Base-by-base conservation (phyloP, 331 rosid genomes). In the Acacia pycnantha region DNA sequence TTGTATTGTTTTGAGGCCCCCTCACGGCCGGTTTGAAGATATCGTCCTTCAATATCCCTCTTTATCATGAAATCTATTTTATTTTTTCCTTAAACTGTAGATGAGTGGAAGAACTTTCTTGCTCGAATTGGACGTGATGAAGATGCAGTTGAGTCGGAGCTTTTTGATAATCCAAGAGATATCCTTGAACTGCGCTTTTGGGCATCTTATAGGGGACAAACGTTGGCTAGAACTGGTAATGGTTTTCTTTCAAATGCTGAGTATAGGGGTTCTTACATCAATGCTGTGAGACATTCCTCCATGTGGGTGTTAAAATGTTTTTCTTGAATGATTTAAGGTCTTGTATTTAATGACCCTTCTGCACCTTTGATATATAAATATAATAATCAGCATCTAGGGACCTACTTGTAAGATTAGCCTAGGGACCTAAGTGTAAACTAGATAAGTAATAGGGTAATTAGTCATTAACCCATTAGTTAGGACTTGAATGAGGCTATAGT, bases 121-220 rank as follows among this genome's bases (percentile, higher is more conserved):
- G 89, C 94, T 64, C 89, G 98, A 81, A 95, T 95, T 73, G 93
- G 92, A 71, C 93, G 94, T 74, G 91, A 93, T 68, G 97, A 95
- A 83, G 89, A 84, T 87, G 79, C 94, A 11, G 82, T 19, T 41
- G 97, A 95, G 62, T 82, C 79, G 0, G 96, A 89, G 61, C 95
- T 90, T 76, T 82, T 73, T 75, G 89, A 87, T 56, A 89, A 80
- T 80, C 31, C 93, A 24, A 82, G 68, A 78, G 98, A 95, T 80
- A 90, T 90, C 71, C 93, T 95, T 83, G 98, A 94, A 83, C 89
- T 93, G 79, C 95, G 98, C 27, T 90, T 93, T 87, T 95, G 98
- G 98, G 98, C 97, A 47, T 93, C 98, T 41, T 95, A 93, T 82
- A 86, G 98, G n/a, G 98, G 91, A 66, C 98, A 95, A 87, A 95